Conservation (phyloP, 257 asterid species). For the Paraleonurus japonicus region DNA sequence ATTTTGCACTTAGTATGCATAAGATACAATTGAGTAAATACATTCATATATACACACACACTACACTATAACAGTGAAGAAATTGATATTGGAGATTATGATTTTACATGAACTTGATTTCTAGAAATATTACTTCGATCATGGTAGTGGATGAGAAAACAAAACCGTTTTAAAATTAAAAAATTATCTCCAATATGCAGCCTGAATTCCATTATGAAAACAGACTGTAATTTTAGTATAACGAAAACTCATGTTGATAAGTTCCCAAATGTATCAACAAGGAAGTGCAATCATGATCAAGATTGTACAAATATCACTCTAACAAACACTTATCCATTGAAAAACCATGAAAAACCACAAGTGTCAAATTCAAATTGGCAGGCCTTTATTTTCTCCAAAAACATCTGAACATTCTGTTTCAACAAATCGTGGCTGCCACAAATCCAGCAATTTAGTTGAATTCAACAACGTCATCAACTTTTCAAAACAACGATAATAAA, state of each 20-base stretch:
- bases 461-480: not conserved
- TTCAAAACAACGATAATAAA: not conserved
- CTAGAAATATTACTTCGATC: not conserved
- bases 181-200: not conserved
- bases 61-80: not conserved
- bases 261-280: not conserved
- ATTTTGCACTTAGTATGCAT: not conserved
- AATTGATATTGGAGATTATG: conserved; percentile 1
- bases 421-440: not conserved
- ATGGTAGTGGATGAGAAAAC: not conserved
- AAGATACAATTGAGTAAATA: not conserved
- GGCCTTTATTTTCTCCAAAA: not conserved
- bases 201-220: not conserved
- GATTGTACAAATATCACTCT: not conserved
- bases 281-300: not conserved
- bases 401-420: not conserved
- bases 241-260: not conserved
- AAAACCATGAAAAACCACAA: not conserved
- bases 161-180: not conserved
- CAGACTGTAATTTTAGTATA: not conserved
- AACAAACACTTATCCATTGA: not conserved
- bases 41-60: not conserved
- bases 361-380: not conserved
- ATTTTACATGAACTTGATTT: not conserved
- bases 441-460: not conserved